Evolutionary conservation across 352 stramenopile species (phyloP), one percentile per base, ranked within the genome.

Genomic region (Phytophthora europaea): DNA sequence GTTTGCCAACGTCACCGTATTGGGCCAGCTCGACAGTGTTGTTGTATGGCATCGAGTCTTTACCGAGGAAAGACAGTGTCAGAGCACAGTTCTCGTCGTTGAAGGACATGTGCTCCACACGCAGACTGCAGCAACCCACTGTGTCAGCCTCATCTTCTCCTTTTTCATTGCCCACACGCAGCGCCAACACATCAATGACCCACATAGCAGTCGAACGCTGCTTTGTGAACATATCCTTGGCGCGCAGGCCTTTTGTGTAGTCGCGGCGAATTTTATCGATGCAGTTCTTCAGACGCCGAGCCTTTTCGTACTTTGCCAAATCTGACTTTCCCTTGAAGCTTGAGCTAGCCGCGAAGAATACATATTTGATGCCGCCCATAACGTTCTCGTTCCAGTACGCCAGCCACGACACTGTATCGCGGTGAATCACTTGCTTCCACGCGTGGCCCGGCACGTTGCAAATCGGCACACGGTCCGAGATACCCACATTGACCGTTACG

Each of bases 1-100:
- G 79, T 63, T 91, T 92, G 40, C 96, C 96, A 6, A 98, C 80
- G 47, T 95, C 89, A 16, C 91, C 91, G 66, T 98, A 98, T 60
- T 96, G 79, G 7, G 85, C 80, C n/a, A 98, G 69, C 75, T 99
- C 95, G 75, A 99, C 99, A 6, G 96, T 99, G 78, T 99, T 98
- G 83, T 99, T 99, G 89, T 99, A 99, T 34, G 99, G 96, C 98
- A 99, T 99, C 22, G 97, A 99, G 79, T 99, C 98, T 77, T 99
- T 99, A 83, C 98, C 98, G 6, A 99, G 78, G 77, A 99, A 99
- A 67, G 99, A 98, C 22, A 99, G 86, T 50, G 99, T 99, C 52
- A 99, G 83, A 58, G 97, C 92, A 79, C 95, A 98, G 67, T 97
- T 95, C 22, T 87, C 80, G 59, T 96, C 88, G 50, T 86, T 90